Conservation (phyloP, 2,329 filamentous ascomycete species). For the Colletotrichum navitas region DNA sequence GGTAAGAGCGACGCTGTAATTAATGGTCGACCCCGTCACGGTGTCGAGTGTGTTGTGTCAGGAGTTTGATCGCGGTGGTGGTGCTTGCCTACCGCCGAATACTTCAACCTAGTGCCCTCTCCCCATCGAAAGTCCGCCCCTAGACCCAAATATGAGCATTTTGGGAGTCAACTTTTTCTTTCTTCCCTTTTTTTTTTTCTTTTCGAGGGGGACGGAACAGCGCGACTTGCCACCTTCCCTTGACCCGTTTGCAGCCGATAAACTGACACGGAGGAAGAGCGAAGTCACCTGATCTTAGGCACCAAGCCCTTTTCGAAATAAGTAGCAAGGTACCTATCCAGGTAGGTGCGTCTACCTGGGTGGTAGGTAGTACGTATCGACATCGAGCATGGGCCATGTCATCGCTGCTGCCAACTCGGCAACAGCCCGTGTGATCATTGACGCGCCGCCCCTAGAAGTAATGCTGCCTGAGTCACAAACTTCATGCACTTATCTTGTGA, state of each 20-base stretch:
- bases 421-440: constrained; percentile 2
- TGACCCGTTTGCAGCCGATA: constrained; percentile 25
- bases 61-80: neutral
- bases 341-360: neutral
- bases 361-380: neutral
- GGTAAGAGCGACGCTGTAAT: neutral
- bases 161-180: neutral
- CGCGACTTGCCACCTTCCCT: constrained; percentile 44
- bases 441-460: neutral
- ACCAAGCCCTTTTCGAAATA: constrained; percentile 44
- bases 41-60: neutral
- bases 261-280: constrained; percentile 51
- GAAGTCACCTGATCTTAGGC: constrained; percentile 56
- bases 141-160: neutral
- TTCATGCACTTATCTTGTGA: neutral
- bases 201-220: constrained; percentile 19
- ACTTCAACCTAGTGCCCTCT: neutral
- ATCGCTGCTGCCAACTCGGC: neutral
- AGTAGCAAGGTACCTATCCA: too few relatives aligned
- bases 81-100: neutral
- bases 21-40: neutral
- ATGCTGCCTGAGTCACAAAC: constrained; percentile 3
- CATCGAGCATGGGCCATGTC: neutral
- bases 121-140: neutral
- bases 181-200: neutral